Evolutionary conservation across 1,284 basidiomycete genomes (phyloP), one percentile per base, ranked within the genome.

Genomic region (Peniophora sp.): DNA sequence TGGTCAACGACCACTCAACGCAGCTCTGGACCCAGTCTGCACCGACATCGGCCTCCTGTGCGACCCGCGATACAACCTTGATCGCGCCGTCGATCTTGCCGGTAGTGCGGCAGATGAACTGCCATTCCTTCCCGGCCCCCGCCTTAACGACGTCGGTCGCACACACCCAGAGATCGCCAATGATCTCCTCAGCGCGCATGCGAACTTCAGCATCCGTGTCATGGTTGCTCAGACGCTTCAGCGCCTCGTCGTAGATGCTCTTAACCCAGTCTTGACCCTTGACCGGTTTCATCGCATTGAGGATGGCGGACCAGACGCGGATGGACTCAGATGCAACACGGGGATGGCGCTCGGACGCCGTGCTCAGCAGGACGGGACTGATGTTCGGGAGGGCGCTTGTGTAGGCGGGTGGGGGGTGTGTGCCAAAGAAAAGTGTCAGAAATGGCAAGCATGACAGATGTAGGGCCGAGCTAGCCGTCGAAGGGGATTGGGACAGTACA

Each of bases 171-270:
- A 98, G 69, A 60, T 92, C 87, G 1, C 88, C 92, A 35, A 97
- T 78, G 42, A 82, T 84, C 32, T 86, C 81, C 60, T 98, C 86
- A 0, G 92, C 92, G 55, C 80, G 83, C 35, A 81, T 78, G 39
- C 92, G 83, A 32, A 99, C 92, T 57, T 97, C 93, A 11, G 91
- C 85, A 64, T 98, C 96, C 3, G 93, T 92, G 55, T 92, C 89
- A 53, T 88, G 79, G 48, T 81, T 88, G 47, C 73, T 79, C 37
- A 99, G 70, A 35, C 92, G 77, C 18, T 71, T 65, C 2, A 88
- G 72, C 2, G 90, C 85, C 49, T 88, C 85, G 11, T 79, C 70
- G 64, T 94, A 96, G 3, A 97, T 73, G 8, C 70, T 60, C 52
- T 88, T 80, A 1, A 81, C 68, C 79, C 88, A 85, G 24, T 78